phyloP scores from a whole-genome alignment of 2,329 filamentous ascomycete genomes.

The Ophiostoma ulmi region DNA sequence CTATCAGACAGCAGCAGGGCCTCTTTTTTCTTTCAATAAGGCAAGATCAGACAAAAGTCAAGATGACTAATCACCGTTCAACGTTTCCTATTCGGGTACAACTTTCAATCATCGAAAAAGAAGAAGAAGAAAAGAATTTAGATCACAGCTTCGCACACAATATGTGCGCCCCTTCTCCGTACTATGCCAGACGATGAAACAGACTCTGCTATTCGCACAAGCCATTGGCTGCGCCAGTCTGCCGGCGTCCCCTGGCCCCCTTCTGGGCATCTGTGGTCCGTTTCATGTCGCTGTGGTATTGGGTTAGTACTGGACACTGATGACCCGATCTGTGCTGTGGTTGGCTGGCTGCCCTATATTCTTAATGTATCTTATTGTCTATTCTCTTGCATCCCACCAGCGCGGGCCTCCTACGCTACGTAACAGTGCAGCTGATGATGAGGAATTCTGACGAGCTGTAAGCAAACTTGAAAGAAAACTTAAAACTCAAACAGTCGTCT shows the following conservation, averaged over 20 bases:
- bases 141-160: background rate
- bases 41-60: background rate
- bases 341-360: conserved; percentile 1
- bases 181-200: conserved; percentile 6
- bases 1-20: background rate
- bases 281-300: conserved; percentile 12
- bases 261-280: conserved; percentile 3
- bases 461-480: background rate
- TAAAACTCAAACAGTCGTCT: background rate
- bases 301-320: background rate
- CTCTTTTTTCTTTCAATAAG: background rate
- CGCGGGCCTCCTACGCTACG: background rate
- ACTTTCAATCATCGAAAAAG: background rate
- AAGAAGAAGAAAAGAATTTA: too few relatives aligned
- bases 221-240: background rate
- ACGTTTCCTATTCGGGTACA: background rate
- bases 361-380: too few relatives aligned
- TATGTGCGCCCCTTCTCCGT: conserved; percentile 6
- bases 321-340: background rate
- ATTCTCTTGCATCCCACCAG: background rate
- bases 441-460: background rate
- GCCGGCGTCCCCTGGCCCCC: conserved; percentile 1
- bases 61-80: background rate
- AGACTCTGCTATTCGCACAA: background rate
- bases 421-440: background rate